Evolutionary conservation across 805 yeast species (phyloP).

Genomic region (Tetrapisispora pingtungensis): DNA sequence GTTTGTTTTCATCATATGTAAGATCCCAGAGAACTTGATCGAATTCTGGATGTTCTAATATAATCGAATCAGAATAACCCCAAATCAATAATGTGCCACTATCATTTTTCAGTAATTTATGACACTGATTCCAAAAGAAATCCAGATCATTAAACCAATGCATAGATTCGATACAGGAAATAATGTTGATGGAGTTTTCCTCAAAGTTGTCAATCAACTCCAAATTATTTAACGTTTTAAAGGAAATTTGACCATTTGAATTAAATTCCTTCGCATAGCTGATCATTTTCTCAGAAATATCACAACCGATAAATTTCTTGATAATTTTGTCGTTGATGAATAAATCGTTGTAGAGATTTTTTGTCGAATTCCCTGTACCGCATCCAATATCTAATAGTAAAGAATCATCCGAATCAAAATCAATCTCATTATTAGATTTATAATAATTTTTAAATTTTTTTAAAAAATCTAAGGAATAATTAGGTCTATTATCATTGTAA

Average conservation of each 20-base stretch:
- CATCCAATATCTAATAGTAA: slow-evolving; percentile 60
- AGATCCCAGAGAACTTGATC: slow-evolving; percentile 44
- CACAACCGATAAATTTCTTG: slow-evolving; percentile 45
- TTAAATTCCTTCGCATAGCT: slow-evolving; percentile 28
- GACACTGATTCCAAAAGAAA: slow-evolving; percentile 40
- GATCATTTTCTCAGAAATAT: slow-evolving; percentile 50
- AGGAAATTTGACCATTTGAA: slow-evolving; percentile 5
- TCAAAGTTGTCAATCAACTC: slow-evolving; percentile 9
- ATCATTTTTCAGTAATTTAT: slow-evolving; percentile 40
- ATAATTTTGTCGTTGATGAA: slow-evolving; percentile 28
- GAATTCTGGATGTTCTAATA: slow-evolving; percentile 42
- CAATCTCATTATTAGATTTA: background rate
- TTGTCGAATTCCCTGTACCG: slow-evolving; percentile 70
- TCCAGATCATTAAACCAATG: slow-evolving; percentile 66
- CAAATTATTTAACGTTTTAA: slow-evolving; percentile 28
- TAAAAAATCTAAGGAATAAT: background rate
- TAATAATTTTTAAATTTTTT: background rate
- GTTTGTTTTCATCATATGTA: slow-evolving; percentile 37
- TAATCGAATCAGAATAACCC: slow-evolving; percentile 69
- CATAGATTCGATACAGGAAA: slow-evolving; percentile 76
- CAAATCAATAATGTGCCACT: slow-evolving; percentile 64
- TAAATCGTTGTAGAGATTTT: slow-evolving; percentile 27
- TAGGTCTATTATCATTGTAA: background rate
- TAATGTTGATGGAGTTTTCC: slow-evolving; percentile 40
- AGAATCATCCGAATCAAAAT: background rate